Evolutionary conservation across 2,329 filamentous ascomycete genomes (phyloP).

Genomic region (Nemania serpens): DNA sequence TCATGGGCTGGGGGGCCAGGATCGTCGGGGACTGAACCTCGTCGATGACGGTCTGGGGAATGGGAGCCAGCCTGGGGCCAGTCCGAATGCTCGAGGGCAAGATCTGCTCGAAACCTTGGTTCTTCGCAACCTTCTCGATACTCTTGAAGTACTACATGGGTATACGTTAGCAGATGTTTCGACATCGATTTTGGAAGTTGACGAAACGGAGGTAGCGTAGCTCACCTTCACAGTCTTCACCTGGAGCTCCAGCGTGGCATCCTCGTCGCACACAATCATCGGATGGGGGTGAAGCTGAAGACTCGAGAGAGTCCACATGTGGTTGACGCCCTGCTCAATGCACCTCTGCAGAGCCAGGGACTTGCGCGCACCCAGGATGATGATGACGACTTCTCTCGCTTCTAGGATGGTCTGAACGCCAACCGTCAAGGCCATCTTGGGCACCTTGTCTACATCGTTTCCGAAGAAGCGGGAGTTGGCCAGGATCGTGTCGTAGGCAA

Average conservation of each 20-base stretch:
- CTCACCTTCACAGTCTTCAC: conserved; percentile 72
- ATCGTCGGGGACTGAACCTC: conserved; percentile 52
- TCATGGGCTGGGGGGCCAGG: conserved; percentile 59
- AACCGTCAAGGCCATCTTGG: conserved; percentile 81
- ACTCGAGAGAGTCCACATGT: conserved; percentile 88
- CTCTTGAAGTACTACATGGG: conserved; percentile 69
- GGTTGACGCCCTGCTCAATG: conserved; percentile 81
- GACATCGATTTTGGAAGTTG: conserved; percentile 6
- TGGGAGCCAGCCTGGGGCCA: conserved; percentile 50
- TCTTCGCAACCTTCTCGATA: conserved; percentile 66
- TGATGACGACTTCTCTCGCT: conserved; percentile 79
- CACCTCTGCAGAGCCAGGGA: conserved; percentile 78
- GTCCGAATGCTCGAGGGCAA: conserved; percentile 61
- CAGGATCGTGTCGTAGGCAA: conserved; percentile 84
- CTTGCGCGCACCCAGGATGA: conserved; percentile 82
- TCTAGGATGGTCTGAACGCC: conserved; percentile 84
- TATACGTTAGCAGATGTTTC: conserved; percentile 2
- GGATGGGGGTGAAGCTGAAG: conserved; percentile 81
- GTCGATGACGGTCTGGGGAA: conserved; percentile 47
- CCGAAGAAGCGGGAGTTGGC: conserved; percentile 86
- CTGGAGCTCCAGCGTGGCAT: conserved; percentile 73
- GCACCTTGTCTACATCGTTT: conserved; percentile 74
- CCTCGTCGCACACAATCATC: conserved; percentile 83
- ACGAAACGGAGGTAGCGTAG: background rate
- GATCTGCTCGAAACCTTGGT: conserved; percentile 62